Conservation (phyloP, 176 grass and related monocot genomes). For the Avena eriantha region DNA sequence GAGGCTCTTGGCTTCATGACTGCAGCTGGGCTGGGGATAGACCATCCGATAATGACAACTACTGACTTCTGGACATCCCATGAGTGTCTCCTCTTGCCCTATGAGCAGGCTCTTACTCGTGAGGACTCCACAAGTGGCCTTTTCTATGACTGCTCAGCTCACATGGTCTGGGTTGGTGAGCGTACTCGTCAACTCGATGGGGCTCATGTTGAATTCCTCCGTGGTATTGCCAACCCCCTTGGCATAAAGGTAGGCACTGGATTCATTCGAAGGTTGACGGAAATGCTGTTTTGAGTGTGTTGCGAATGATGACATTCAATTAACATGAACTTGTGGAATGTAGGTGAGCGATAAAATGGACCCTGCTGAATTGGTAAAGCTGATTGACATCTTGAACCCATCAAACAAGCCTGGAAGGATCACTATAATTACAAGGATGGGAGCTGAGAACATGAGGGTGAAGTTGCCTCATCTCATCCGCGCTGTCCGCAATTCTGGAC, state of each 20-base stretch:
- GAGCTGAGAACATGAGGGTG: slow-evolving; percentile 97
- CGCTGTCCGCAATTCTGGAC: slow-evolving; percentile 78
- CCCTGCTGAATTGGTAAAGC: slow-evolving; percentile 85
- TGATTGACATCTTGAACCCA: slow-evolving; percentile 96
- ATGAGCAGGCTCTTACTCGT: slow-evolving; percentile 91
- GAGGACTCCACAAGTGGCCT: slow-evolving; percentile 91
- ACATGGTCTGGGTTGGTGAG: slow-evolving; percentile 98
- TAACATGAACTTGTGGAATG: slow-evolving; percentile 39
- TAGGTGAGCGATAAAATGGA: slow-evolving; percentile 99
- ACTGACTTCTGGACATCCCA: slow-evolving; percentile 99
- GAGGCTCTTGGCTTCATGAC: slow-evolving; percentile 98
- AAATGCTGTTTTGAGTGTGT: neutral
- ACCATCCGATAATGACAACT: slow-evolving; percentile 97
- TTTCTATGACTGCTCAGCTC: slow-evolving; percentile 95
- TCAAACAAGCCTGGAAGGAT: slow-evolving; percentile 95
- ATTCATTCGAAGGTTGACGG: neutral
- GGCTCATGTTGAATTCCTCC: slow-evolving; percentile 97
- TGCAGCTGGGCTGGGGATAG: slow-evolving; percentile 81
- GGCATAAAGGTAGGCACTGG: slow-evolving; percentile 75
- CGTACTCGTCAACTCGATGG: slow-evolving; percentile 94
- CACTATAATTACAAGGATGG: slow-evolving; percentile 97
- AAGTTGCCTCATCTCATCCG: slow-evolving; percentile 95
- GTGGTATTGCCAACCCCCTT: slow-evolving; percentile 91
- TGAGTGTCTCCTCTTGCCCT: slow-evolving; percentile 93
- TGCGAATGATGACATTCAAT: slow-evolving; percentile 16